These are phyloP conservation scores for Phialophora tarda DNA, from an alignment of 2,329 filamentous ascomycete species.

Conservation along the genomic window DNA sequence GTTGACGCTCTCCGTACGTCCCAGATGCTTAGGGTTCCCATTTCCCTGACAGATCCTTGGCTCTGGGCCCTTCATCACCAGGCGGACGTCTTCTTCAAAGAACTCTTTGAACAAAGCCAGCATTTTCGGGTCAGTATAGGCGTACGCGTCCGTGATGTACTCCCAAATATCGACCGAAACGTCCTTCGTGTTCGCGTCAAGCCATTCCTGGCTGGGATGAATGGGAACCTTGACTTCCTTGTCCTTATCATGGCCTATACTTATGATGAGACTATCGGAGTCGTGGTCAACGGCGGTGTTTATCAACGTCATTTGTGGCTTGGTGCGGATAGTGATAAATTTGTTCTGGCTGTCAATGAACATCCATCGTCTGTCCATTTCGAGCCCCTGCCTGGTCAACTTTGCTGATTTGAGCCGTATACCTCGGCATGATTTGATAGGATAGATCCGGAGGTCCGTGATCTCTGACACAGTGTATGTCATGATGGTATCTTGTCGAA, in stretches of 20 bases:
- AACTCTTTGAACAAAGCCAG: conserved; percentile 62
- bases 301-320: conserved; percentile 68
- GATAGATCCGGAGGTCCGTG: conserved; percentile 61
- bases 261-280: conserved; percentile 56
- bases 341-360: conserved; percentile 62
- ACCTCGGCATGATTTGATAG: conserved; percentile 70
- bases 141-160: conserved; percentile 61
- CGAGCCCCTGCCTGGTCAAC: conserved; percentile 62
- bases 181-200: conserved; percentile 58
- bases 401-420: conserved; percentile 59
- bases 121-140: conserved; percentile 56
- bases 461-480: conserved; percentile 34
- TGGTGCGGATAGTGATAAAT: conserved; percentile 68
- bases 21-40: conserved; percentile 59
- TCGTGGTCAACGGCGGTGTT: conserved; percentile 57
- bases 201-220: conserved; percentile 60
- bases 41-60: conserved; percentile 62
- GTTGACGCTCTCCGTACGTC: conserved; percentile 59
- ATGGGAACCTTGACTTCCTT: conserved; percentile 60
- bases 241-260: conserved; percentile 42
- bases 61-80: conserved; percentile 67
- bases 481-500: conserved; percentile 16
- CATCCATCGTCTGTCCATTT: conserved; percentile 71
- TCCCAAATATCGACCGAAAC: conserved; percentile 64
- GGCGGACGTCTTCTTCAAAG: conserved; percentile 56